Conservation (phyloP, 1,284 basidiomycete species). For the Puccinia horiana region DNA sequence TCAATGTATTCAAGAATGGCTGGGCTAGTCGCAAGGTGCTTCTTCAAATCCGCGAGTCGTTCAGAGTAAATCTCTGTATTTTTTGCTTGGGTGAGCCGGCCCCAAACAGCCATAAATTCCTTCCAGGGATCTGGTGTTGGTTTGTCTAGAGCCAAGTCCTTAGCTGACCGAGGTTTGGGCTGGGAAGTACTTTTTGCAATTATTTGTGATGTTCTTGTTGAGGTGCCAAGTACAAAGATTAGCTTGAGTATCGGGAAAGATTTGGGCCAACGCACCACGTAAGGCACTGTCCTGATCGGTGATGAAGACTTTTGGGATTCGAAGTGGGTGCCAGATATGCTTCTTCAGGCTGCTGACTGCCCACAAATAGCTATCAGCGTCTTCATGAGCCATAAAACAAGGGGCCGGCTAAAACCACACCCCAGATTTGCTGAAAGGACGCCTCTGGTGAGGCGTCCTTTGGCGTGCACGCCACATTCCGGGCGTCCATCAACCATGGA, state of each 20-base stretch:
- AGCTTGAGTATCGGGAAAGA: not conserved
- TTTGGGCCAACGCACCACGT: too few relatives aligned
- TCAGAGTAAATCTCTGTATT: not conserved
- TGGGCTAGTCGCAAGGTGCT: not conserved
- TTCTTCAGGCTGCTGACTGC: not conserved
- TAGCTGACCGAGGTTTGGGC: not conserved
- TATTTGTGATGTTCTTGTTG: not conserved
- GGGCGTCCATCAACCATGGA: too few relatives aligned
- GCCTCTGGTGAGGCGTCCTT: too few relatives aligned
- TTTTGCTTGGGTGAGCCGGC: not conserved
- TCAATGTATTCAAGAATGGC: not conserved
- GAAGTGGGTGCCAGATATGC: not conserved
- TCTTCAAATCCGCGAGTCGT: not conserved
- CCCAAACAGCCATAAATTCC: not conserved
- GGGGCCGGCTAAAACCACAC: too few relatives aligned
- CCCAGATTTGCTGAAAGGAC: too few relatives aligned
- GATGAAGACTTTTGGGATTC: conserved; percentile 10
- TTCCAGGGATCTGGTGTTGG: not conserved
- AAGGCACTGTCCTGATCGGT: not conserved
- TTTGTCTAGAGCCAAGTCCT: too few relatives aligned
- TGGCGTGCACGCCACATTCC: too few relatives aligned
- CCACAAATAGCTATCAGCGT: not conserved
- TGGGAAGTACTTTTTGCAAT: not conserved
- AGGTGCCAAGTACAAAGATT: conserved; percentile 1
- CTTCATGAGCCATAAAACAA: not conserved